Base-by-base conservation (phyloP, 148 eudicot species). In the Chenopodium berlandieri region DNA sequence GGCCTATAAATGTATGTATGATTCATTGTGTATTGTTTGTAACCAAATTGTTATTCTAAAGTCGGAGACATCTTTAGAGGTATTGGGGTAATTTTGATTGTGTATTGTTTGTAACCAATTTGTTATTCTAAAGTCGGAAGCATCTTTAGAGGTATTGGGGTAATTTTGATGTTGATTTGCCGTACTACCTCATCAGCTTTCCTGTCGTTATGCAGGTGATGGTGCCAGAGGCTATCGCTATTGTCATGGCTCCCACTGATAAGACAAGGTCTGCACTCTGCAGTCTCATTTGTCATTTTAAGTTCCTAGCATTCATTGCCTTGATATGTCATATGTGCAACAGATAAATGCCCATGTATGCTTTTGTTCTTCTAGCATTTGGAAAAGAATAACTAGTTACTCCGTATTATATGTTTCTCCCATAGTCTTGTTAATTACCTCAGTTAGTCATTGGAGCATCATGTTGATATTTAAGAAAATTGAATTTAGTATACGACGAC, bases 221-320 rank as follows among this genome's bases (percentile, higher is more conserved):
- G 97, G 90, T 93, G 73, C 95, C 97, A 1, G 97, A 93, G 88
- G 95, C 97, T 32, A 85, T 93, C 66, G 97, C 92, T 56, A 88
- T 91, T 77, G 97, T 93, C 56, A 83, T 93, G 89, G 94, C 93
- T 85, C 95, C 97, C 74, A 93, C 92, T 25, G 95, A 93, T 85
- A 86, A 84, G 75, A 82, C 91, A 89, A 90, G 92, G 97, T 93
- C 56, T 73, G 63, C 48, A 44, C 60, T 48, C 60, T 76, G 23
- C 67, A 75, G 9, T 82, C 25, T 64, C 31, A 37, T 78, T 50
- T 71, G 64, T 56, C 63, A 63, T 34, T 48, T 34, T 25, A 9
- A 83, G 74, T 20, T 68, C 1, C n/a, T 80, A 48, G 27, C 22
- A 68, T 1, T 14, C 52, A 75, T 56, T 22, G 31, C 23, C 12